Evolutionary conservation across 2,329 filamentous ascomycete genomes (phyloP).

Genomic region (Arthrobotrys conoides): DNA sequence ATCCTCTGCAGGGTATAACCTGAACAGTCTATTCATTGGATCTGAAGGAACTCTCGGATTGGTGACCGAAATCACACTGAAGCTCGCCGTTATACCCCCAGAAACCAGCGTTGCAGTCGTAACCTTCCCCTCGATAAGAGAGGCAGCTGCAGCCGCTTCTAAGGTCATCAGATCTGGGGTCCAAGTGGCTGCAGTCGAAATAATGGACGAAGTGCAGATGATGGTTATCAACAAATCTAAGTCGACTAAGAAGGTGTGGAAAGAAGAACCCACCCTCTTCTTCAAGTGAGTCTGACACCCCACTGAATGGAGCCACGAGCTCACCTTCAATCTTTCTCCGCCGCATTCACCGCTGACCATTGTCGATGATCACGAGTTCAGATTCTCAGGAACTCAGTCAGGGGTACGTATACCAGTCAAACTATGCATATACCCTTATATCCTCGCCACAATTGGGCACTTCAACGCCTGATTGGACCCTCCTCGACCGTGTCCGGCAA

Average conservation of each 20-base stretch:
- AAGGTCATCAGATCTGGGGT: constrained; percentile 82
- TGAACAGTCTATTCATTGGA: constrained; percentile 90
- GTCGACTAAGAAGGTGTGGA: constrained; percentile 78
- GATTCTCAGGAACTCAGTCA: constrained; percentile 60
- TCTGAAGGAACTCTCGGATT: constrained; percentile 92
- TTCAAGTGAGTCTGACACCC: constrained; percentile 75
- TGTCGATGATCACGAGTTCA: constrained; percentile 52
- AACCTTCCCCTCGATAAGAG: constrained; percentile 81
- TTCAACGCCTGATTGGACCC: constrained; percentile 48
- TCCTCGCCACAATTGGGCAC: constrained; percentile 31
- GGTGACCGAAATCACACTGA: constrained; percentile 90
- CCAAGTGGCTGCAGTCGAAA: constrained; percentile 82
- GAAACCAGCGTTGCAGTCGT: constrained; percentile 86
- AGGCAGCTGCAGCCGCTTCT: constrained; percentile 81
- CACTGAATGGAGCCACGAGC: neutral
- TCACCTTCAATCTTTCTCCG: constrained; percentile 14
- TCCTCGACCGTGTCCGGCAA: constrained; percentile 43
- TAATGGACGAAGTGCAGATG: constrained; percentile 93
- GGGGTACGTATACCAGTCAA: constrained; percentile 59
- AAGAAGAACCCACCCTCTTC: constrained; percentile 82
- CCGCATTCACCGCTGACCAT: constrained; percentile 54
- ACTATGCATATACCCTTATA: constrained; percentile 46
- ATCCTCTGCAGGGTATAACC: constrained; percentile 90
- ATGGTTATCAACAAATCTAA: constrained; percentile 82
- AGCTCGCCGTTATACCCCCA: constrained; percentile 84